Evolutionary conservation across 768 basidiomycete genomes (phyloP).

Genomic region (Podaxis rugospora): DNA sequence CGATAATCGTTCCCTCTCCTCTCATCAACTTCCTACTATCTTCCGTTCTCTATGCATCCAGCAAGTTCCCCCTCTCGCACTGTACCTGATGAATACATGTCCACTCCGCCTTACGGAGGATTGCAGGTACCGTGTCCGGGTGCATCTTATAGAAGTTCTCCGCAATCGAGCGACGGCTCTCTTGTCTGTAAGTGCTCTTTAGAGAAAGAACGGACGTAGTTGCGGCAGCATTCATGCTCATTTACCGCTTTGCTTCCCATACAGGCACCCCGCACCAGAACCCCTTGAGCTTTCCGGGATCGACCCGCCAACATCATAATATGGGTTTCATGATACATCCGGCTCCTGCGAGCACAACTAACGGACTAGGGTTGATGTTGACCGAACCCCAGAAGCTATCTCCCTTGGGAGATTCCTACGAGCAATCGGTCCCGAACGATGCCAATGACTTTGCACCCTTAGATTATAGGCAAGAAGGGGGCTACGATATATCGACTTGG

Average conservation of each 20-base stretch:
- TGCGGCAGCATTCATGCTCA: background rate
- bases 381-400: background rate
- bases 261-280: conserved; percentile 7
- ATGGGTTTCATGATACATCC: background rate
- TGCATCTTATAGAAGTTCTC: background rate
- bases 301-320: background rate
- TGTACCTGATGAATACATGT: background rate
- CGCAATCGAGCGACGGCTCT: conserved; percentile 7
- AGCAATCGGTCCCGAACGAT: background rate
- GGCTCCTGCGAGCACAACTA: background rate
- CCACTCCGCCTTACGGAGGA: background rate
- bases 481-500: background rate
- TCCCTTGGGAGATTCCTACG: background rate
- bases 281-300: background rate
- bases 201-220: background rate
- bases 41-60: background rate
- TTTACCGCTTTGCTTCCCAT: background rate
- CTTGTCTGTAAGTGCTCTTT: background rate
- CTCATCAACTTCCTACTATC: background rate
- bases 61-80: background rate
- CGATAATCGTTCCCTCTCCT: background rate
- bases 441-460: background rate
- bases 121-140: too few species aligned
- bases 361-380: background rate
- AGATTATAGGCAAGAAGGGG: background rate